Percentiles rank a stretch among this genome's conserved stretches.
Evolutionary conservation across 164 flowering plant species (phyloP).

Genomic region (Litsea cubeba): DNA sequence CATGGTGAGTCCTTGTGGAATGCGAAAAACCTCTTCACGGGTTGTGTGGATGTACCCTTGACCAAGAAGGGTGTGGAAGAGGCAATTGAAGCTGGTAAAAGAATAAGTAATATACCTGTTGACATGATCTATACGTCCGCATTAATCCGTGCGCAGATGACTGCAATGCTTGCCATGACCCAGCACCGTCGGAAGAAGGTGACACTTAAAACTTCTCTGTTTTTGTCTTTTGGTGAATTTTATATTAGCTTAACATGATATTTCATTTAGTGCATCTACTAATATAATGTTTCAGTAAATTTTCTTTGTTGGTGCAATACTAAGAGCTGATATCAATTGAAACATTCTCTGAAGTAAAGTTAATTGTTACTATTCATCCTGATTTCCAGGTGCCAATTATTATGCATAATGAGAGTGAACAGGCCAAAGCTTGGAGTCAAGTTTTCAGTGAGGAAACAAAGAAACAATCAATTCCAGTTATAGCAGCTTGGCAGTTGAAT

Average conservation of each 20-base stretch:
- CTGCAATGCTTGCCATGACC: conserved; percentile 99
- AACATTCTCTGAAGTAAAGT: background rate
- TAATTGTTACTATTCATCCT: background rate
- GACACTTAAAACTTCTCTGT: background rate
- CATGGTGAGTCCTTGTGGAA: conserved; percentile 99
- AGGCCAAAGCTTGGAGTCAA: conserved; percentile 83
- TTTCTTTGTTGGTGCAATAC: background rate
- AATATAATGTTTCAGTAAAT: background rate
- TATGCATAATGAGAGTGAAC: conserved; percentile 77
- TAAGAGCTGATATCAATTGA: background rate
- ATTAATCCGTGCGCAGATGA: conserved; percentile 96
- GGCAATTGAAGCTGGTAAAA: conserved; percentile 96
- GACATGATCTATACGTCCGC: conserved; percentile 91
- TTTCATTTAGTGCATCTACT: too few relatives aligned
- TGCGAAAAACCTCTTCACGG: conserved; percentile 90
- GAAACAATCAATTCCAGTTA: conserved; percentile 87
- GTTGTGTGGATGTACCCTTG: conserved; percentile 98
- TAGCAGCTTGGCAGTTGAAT: conserved; percentile 90
- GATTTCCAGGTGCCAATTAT: conserved; percentile 78
- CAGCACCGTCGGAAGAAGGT: conserved; percentile 98
- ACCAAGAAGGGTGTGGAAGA: conserved; percentile 92
- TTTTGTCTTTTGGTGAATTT: background rate
- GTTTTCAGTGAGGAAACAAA: conserved; percentile 85
- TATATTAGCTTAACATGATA: background rate
- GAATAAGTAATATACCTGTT: conserved; percentile 92